These are phyloP conservation scores for Xylaria bambusicola DNA, from an alignment of 495 filamentous ascomycete genomes.

Conservation along the genomic window DNA sequence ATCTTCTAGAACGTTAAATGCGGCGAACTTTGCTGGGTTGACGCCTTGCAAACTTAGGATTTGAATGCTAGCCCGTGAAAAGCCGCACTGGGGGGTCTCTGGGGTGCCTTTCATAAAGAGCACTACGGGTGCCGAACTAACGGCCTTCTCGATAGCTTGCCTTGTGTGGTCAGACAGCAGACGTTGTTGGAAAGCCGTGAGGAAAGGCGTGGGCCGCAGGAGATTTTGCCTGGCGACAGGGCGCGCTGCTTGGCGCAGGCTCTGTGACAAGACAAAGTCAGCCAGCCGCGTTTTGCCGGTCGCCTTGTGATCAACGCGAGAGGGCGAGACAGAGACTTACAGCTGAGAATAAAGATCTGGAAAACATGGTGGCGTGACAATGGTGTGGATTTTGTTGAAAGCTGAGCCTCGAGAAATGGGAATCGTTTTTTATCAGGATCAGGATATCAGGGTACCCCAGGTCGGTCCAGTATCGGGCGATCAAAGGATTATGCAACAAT, in stretches of 20 bases:
- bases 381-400: conserved; percentile 1
- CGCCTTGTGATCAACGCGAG: not conserved
- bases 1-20: conserved; percentile 96
- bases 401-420: not conserved
- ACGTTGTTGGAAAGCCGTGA: conserved; percentile 51
- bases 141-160: conserved; percentile 83
- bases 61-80: conserved; percentile 93
- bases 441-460: not conserved
- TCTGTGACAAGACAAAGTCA: conserved; percentile 15
- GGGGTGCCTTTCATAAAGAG: conserved; percentile 99
- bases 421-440: not conserved
- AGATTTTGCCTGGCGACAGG: conserved; percentile 34
- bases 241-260: conserved; percentile 41
- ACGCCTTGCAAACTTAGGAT: conserved; percentile 93
- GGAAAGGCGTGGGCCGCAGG: conserved; percentile 27
- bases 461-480: not conserved
- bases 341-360: conserved; percentile 16
- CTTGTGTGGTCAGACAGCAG: conserved; percentile 75
- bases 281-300: conserved; percentile 10
- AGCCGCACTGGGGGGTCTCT: conserved; percentile 96
- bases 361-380: conserved; percentile 18
- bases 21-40: conserved; percentile 92
- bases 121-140: conserved; percentile 83
- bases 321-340: conserved; percentile 9
- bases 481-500: conserved; percentile 8